phyloP scores from a whole-genome alignment of 1,284 basidiomycete species.

The Violaceomyces palustris region DNA sequence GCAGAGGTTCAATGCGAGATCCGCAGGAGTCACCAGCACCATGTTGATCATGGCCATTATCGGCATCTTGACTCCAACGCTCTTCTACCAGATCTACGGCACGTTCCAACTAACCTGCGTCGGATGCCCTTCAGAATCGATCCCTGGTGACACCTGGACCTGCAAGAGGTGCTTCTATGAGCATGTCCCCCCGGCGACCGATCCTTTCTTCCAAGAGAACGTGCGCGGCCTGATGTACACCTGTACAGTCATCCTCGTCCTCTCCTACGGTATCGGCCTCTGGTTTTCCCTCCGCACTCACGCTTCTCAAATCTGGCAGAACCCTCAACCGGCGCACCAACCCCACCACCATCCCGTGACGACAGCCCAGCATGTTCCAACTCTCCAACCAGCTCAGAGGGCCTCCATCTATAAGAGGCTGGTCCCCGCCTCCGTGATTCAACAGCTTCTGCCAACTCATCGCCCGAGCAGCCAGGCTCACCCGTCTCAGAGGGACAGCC shows the following conservation, averaged over 20 bases:
- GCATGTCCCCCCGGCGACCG: slow-evolving; percentile 83
- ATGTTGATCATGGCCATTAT: slow-evolving; percentile 99
- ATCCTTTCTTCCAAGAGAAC: slow-evolving; percentile 93
- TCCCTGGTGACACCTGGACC: slow-evolving; percentile 60
- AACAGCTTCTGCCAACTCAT: slow-evolving; percentile 40
- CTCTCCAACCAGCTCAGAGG: slow-evolving; percentile 57
- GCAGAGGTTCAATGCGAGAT: slow-evolving; percentile 95
- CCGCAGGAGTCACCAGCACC: slow-evolving; percentile 95
- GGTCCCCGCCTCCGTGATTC: slow-evolving; percentile 45
- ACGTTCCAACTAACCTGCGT: slow-evolving; percentile 93
- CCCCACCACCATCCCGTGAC: slow-evolving; percentile 49
- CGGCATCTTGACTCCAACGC: slow-evolving; percentile 85
- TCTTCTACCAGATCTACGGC: slow-evolving; percentile 98
- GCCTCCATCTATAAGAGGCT: slow-evolving; percentile 70
- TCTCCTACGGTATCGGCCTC: slow-evolving; percentile 91
- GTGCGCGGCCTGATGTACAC: slow-evolving; percentile 92
- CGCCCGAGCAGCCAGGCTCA: no score
- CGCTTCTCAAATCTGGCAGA: slow-evolving; percentile 98
- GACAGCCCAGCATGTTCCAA: slow-evolving; percentile 23
- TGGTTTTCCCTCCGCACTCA: slow-evolving; percentile 99
- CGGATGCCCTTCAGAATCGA: slow-evolving; percentile 65
- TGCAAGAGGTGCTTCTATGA: slow-evolving; percentile 92
- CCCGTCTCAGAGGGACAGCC: no score
- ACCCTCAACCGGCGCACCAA: slow-evolving; percentile 55
- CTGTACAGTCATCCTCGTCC: slow-evolving; percentile 79